Base-by-base conservation (phyloP, 495 filamentous ascomycete genomes). In the Hypomontagnella monticulosa region DNA sequence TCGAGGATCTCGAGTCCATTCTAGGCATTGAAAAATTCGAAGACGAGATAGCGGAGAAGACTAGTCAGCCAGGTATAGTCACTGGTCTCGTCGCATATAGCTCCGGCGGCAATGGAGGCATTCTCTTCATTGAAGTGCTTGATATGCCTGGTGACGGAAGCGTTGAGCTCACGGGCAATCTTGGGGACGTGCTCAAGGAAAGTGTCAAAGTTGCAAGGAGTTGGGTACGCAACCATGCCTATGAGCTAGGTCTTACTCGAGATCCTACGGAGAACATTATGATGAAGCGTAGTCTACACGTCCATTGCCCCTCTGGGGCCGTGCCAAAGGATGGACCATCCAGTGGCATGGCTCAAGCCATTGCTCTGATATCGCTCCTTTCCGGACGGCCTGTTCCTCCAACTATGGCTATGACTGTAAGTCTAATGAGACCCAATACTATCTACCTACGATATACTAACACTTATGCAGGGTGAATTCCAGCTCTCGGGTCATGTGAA, bases 171-270 rank as follows among this genome's bases (percentile, higher is more conserved):
- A 99, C 95, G 12, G 95, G 95, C 46, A 99, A 97, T 72, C 87
- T 99, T n/a, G 96, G 95, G 57, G 93, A 97, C 73, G 95, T 98
- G 15, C 86, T 99, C 40, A 97, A 97, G 79, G 95, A 99, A 77
- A 93, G 89, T 63, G 96, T 97, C 38, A 94, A 98, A 74, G 95
- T 99, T 16, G 95, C 95, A 18, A 83, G 98, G 36, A 82, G 89
- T 9, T 98, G 95, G 95, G 95, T 99, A 33, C 97, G 97, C 77
- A 91, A 93, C 16, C 95, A 98, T 75, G 93, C 95, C 2, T 97
- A 88, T 70, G 92, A 94, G 70, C 85, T 99, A 14, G 93, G 93
- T 10, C 78, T 99, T 48, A 92, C 93, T 3, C 81, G 85, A 47
- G 86, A 90, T 59, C 89, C 89, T 27, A 87, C 87, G 63, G 91